Percentiles rank a stretch among this genome's conserved stretches.
These are phyloP conservation scores for Hawksworthiomyces lignivorus DNA, from an alignment of 2,329 filamentous ascomycete genomes.

Conservation along the genomic window DNA sequence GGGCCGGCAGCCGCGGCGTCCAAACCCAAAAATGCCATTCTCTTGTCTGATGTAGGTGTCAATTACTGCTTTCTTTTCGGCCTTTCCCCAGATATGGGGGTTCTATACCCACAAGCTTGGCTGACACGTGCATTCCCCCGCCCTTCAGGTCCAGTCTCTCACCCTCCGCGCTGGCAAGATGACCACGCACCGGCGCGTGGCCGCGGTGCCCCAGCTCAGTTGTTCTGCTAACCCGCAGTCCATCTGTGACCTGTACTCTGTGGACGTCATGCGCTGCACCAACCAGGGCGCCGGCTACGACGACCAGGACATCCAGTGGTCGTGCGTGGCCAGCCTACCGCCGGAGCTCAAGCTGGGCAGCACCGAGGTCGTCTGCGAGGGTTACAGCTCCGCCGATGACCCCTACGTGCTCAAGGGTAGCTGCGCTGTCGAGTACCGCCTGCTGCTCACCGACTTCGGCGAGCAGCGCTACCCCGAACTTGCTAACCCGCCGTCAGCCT, in stretches of 20 bases:
- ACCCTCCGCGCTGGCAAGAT: constrained; percentile 61
- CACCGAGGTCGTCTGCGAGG: constrained; percentile 90
- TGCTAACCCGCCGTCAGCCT: constrained; percentile 18
- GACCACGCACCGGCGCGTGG: constrained; percentile 69
- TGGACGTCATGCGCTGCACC: constrained; percentile 82
- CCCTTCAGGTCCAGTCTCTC: constrained; percentile 60
- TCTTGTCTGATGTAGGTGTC: constrained; percentile 55
- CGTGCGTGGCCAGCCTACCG: constrained; percentile 61
- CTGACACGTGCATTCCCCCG: constrained; percentile 35
- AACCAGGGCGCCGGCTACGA: constrained; percentile 79
- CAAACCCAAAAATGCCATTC: constrained; percentile 43
- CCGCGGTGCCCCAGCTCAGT: constrained; percentile 68
- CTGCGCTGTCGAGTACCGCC: constrained; percentile 83
- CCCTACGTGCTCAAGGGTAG: constrained; percentile 83
- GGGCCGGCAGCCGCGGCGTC: constrained; percentile 2
- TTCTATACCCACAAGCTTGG: neutral
- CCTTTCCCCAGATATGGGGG: no score
- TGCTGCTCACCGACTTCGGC: constrained; percentile 70
- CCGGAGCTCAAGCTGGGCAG: constrained; percentile 62
- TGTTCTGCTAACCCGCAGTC: constrained; percentile 60
- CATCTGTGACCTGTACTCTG: constrained; percentile 60
- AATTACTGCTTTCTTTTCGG: constrained; percentile 51
- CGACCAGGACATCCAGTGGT: constrained; percentile 80
- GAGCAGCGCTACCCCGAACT: constrained; percentile 60
- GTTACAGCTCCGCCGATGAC: constrained; percentile 70